Base-by-base conservation (phyloP, 768 basidiomycete species). In the Suillus spraguei region DNA sequence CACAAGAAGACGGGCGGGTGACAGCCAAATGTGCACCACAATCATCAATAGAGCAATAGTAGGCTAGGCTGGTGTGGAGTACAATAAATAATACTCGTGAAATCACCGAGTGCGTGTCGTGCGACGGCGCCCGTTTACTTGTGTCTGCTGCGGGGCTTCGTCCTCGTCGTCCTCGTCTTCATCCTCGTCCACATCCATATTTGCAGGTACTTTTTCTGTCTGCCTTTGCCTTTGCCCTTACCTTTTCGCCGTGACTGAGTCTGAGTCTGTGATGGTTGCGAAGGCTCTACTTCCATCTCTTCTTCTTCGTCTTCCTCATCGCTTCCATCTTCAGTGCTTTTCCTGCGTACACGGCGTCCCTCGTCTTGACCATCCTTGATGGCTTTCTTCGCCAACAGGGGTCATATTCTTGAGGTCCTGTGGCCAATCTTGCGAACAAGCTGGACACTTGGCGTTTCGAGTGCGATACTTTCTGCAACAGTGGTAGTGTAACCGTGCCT, bases 381-480 rank as follows among this genome's bases (percentile, higher is more conserved):
- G 6, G 92, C 92, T 7, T n/a, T 72, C 83, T 75, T 94, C 92
- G 16, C 92, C 92, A 16, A 94, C 76, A 6, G 83, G 82, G 3
- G 72, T 65, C 44, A 93, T 79, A 22, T 78, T 72, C n/a, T 76
- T 79, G 6, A 74, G 72, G n/a, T 83, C 79, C 28, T 72, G 70
- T 5, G 88, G 84, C 92, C 92, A 95, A 55, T 83, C 81, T 44
- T 66, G 72, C 4, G 65, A 71, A 74, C 90, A 94, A 8, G 80
- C 67, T 6, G 90, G 85, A 65, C 92, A 94, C 16, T 70, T 74
- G 28, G 66, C 66, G 44, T 77, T 75, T 36, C 77, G 76, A 44
- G 16, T 44, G 13, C 82, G 81, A 70, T 82, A 87, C 59, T 71
- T 82, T 41, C 70, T 74, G 73, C 86, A 89, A 67, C 92, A 92